A percentile compares a stretch with the other conserved stretches of the same genome.
phyloP scores from a whole-genome alignment of 441 rosid species.

The Sinapis alba region DNA sequence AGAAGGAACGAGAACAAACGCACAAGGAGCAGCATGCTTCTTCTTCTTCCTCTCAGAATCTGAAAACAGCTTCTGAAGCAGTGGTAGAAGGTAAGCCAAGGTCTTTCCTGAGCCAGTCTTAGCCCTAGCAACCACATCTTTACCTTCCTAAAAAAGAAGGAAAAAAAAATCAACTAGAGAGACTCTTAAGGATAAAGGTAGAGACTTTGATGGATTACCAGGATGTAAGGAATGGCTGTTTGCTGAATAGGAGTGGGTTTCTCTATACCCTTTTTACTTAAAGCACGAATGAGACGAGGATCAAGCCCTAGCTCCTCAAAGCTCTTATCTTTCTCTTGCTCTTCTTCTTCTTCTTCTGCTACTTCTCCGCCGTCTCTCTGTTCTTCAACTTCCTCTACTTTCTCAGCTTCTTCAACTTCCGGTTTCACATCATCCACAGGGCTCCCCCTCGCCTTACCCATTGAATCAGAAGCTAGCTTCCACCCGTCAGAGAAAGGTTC shows the following conservation, averaged over 20 bases:
- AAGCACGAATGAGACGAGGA: slow-evolving; percentile 69
- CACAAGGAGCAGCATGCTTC: slow-evolving; percentile 76
- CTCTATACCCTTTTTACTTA: slow-evolving; percentile 64
- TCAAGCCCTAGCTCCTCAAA: slow-evolving; percentile 69
- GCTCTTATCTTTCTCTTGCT: slow-evolving; percentile 45
- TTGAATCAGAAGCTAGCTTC: slow-evolving; percentile 2
- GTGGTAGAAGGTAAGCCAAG: slow-evolving; percentile 77
- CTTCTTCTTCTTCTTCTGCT: slow-evolving; percentile 28
- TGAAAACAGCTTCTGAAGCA: slow-evolving; percentile 78
- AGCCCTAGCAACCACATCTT: slow-evolving; percentile 91
- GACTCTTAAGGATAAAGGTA: not conserved
- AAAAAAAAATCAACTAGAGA: slow-evolving; percentile 7
- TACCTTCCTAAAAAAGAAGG: slow-evolving; percentile 58
- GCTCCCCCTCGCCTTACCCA: slow-evolving; percentile 6
- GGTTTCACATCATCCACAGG: slow-evolving; percentile 20
- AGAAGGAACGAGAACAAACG: slow-evolving; percentile 80
- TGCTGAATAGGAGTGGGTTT: slow-evolving; percentile 83
- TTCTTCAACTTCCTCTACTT: slow-evolving; percentile 35
- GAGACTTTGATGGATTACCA: slow-evolving; percentile 46
- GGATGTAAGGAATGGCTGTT: slow-evolving; percentile 71
- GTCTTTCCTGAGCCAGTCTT: slow-evolving; percentile 96
- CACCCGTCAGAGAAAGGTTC: not conserved
- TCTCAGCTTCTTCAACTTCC: slow-evolving; percentile 29
- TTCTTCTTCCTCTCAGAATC: slow-evolving; percentile 48
- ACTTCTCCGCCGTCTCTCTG: slow-evolving; percentile 18